Conservation (phyloP, 1,284 basidiomycete genomes). For the Austroboletus novae-zelandiae region DNA sequence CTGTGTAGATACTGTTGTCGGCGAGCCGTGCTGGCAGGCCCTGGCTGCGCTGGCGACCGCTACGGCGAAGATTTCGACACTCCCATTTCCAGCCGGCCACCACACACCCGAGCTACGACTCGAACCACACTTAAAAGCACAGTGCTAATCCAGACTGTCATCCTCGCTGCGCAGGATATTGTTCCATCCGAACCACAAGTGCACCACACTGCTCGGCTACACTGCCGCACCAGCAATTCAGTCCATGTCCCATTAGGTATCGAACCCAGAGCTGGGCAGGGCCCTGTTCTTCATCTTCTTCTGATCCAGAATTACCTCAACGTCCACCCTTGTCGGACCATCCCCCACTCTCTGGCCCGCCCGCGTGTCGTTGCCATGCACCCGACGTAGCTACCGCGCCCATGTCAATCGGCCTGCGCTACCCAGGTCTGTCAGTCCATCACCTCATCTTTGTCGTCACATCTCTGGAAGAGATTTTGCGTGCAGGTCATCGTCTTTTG, state of each 20-base stretch:
- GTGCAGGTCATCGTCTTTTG: constrained; percentile 3
- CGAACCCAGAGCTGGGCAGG: neutral
- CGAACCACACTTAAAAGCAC: constrained; percentile 7
- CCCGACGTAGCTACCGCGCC: constrained; percentile 8
- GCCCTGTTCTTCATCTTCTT: constrained; percentile 1
- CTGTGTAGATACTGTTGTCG: constrained; percentile 18
- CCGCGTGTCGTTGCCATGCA: constrained; percentile 4
- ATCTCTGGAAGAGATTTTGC: neutral
- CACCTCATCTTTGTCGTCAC: constrained; percentile 29
- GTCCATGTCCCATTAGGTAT: neutral
- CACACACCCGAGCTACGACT: constrained; percentile 6
- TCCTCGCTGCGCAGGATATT: no score
- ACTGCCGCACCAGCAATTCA: neutral
- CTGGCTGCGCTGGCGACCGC: constrained; percentile 32
- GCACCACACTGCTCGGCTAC: neutral
- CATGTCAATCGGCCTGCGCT: constrained; percentile 11
- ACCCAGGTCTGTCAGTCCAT: constrained; percentile 15
- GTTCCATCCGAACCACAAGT: neutral
- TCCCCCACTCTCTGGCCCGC: neutral
- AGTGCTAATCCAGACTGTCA: no score
- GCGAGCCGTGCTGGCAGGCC: constrained; percentile 24
- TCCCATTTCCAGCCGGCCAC: constrained; percentile 19
- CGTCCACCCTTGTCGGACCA: neutral
- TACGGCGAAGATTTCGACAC: constrained; percentile 17
- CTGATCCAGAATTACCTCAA: constrained; percentile 7